Base-by-base conservation (phyloP, 106 monocot species). In the Dendrobium chrysotoxum region DNA sequence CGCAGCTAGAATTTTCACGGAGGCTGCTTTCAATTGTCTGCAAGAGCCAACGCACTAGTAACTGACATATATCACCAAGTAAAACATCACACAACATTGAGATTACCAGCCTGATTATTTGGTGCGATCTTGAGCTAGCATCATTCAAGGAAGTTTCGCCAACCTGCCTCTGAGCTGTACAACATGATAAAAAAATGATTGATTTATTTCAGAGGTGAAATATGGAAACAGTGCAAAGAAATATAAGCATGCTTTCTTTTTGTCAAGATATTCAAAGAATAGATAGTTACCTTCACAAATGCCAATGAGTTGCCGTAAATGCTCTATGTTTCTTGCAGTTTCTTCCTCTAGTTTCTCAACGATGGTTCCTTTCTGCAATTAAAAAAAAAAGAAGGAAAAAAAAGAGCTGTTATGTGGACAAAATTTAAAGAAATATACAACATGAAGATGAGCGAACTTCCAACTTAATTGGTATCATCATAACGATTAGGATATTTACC, bases 121-220 rank as follows among this genome's bases (percentile, higher is more conserved):
- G 99, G 82, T 99, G 99, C 30, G 95, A 99, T 84, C 99, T 88
- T 26, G 99, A 99, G 82, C 99, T 99, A 38, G 88, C 87, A 72
- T 99, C 95, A 89, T 99, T 99, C 83, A 95, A 85, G 55, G 93
- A 85, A 66, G 99, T 99, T 82, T 99, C 99, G 58, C 93, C 93
- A 55, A 99, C 93, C 75, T 95, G 99, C 76, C 99, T 90, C 88
- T 99, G 91, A 64, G 91, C 95, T 99, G 86, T 53, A 68, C 76
- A 77, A 30, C 35, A 74, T 41, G 17, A 30, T 47, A 10, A 76
- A 78, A 86, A 17, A 1, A 44, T 41, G 35, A 81, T 31, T 58
- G 78, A 44, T 44, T 47, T 40, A 79, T 12, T 44, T 44, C 44
- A 44, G 9, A 9, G 44, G 50, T 13, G 50, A 30, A 53, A 11